Evolutionary conservation across 345 rosid species (phyloP).

Genomic region (Boechera divaricarpa): DNA sequence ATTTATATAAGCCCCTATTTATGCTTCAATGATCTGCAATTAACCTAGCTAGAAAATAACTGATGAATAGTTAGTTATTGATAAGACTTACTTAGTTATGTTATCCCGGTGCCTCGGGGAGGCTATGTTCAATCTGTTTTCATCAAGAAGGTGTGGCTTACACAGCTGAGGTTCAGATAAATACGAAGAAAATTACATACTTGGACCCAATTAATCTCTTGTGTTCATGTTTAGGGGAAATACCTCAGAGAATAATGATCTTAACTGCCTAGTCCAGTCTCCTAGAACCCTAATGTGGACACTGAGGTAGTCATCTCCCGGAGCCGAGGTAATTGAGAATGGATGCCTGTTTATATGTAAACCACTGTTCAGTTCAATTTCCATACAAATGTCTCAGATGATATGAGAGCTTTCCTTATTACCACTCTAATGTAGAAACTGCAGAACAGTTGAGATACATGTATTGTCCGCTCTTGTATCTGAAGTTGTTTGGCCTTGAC

Average conservation of each 20-base stretch:
- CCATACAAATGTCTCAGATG: background rate
- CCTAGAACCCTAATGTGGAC: conserved; percentile 79
- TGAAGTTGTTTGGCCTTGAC: conserved; percentile 75
- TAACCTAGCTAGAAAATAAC: background rate
- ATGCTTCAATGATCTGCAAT: background rate
- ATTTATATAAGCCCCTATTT: background rate
- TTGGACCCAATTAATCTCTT: conserved; percentile 25
- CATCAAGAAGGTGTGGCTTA: conserved; percentile 52
- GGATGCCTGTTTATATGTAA: conserved; percentile 69
- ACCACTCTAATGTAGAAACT: conserved; percentile 87
- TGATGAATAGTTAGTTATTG: background rate
- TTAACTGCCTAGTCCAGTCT: conserved; percentile 77
- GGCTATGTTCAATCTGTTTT: conserved; percentile 57
- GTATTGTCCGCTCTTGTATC: conserved; percentile 83
- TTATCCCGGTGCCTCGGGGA: conserved; percentile 50
- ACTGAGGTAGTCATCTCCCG: conserved; percentile 75
- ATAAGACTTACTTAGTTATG: conserved; percentile 55
- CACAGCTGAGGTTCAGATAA: conserved; percentile 52
- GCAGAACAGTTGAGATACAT: conserved; percentile 81
- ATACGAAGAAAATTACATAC: background rate
- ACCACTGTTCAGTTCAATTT: conserved; percentile 16
- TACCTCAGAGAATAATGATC: conserved; percentile 69
- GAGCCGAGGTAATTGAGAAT: conserved; percentile 85
- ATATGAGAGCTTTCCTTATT: conserved; percentile 1
- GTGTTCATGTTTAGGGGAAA: conserved; percentile 25